A percentile compares a stretch with the other conserved stretches of the same genome.
phyloP scores from a whole-genome alignment of 148 eudicot species.

The Cornus suecica region DNA sequence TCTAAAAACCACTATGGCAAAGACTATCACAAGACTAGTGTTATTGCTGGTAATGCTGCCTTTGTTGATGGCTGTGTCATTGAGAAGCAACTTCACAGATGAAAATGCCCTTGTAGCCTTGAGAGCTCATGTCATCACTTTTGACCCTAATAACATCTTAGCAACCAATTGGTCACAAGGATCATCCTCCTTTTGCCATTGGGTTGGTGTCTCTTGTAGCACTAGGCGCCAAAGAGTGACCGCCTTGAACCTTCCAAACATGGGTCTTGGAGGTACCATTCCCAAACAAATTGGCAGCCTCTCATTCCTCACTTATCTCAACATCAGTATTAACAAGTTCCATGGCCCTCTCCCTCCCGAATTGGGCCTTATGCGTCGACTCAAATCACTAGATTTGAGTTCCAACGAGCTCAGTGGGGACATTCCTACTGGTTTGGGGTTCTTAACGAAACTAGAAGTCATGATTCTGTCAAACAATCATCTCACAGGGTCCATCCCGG shows the following conservation, averaged over 20 bases:
- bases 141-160: neutral
- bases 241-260: neutral
- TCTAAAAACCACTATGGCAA: no score
- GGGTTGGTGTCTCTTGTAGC: neutral
- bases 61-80: neutral
- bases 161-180: neutral
- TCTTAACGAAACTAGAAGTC: no score
- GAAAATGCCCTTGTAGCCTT: neutral
- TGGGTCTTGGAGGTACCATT: conserved; percentile 1
- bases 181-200: neutral
- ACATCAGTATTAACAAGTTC: neutral
- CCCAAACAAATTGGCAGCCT: neutral
- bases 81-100: neutral
- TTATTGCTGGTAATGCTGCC: neutral
- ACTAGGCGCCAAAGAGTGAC: neutral
- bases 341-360: neutral
- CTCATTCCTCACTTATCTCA: neutral
- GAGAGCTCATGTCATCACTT: neutral
- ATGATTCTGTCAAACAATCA: no score
- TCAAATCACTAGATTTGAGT: neutral
- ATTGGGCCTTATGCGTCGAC: neutral
- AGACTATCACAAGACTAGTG: neutral
- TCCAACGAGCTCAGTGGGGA: neutral
- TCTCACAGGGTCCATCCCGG: no score
- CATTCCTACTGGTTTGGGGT: neutral